phyloP scores from a whole-genome alignment of 202 grass and related monocot species.

The Setaria italica region DNA sequence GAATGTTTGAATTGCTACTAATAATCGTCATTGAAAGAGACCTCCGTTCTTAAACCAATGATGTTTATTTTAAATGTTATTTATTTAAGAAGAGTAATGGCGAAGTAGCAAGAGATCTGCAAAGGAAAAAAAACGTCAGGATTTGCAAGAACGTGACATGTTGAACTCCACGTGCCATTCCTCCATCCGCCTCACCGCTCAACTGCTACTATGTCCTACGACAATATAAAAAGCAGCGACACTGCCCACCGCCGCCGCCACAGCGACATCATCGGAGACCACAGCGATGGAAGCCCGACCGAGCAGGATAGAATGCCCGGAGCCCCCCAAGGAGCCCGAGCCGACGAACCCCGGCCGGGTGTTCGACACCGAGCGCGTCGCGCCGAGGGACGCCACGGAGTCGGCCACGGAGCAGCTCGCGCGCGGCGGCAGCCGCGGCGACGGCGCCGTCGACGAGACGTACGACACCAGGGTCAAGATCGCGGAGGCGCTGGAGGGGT shows the following conservation, averaged over 20 bases:
- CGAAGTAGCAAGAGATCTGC: not conserved
- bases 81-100: too few species aligned
- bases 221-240: not conserved
- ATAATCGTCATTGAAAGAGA: not conserved
- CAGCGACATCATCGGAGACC: not conserved
- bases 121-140: not conserved
- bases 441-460: constrained; percentile 19
- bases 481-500: constrained; percentile 53
- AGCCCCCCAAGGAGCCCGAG: not conserved
- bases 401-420: constrained; percentile 25
- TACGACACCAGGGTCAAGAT: constrained; percentile 40
- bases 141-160: not conserved
- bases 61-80: too few species aligned
- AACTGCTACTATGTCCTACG: not conserved
- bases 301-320: not conserved
- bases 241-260: not conserved
- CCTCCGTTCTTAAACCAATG: not conserved
- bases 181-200: not conserved
- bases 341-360: constrained; percentile 21
- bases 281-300: not conserved
- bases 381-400: constrained; percentile 37
- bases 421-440: constrained; percentile 9
- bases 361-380: constrained; percentile 30
- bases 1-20: too few species aligned
- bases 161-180: not conserved